Evolutionary conservation across 1,284 basidiomycete species (phyloP), one percentile per base, ranked within the genome.

Genomic region (Pseudozyma pruni): DNA sequence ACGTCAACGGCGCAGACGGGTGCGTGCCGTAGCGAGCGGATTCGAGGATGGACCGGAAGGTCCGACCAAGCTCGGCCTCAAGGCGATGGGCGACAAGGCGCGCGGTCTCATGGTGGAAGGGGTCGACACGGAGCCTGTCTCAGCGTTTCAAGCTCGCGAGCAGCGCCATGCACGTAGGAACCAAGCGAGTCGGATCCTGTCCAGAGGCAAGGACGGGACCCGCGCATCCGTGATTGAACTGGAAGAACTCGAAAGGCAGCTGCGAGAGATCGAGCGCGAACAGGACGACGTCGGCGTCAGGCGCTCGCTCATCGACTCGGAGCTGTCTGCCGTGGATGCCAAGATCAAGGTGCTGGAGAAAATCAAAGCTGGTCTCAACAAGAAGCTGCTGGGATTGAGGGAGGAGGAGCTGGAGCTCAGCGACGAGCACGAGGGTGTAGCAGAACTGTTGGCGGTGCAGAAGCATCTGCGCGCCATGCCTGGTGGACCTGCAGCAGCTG

Each of bases 361-460:
- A 23, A 91, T 97, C 64, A 87, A 93, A 61, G 85, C 88, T 8
- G 90, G 90, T 64, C 85, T 98, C 19, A 90, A 94, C 80, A 86
- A 89, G 43, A 90, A 93, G 79, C 86, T 98, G 22, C 84, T 98
- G 34, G 90, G 88, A 75, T 83, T 98, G 50, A 91, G 94, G 61
- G 96, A 98, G 80, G 94, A 98, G 73, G 94, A 97, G 75, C 85
- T 98, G 29, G 95, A 98, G 81, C 85, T 98, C 29, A 92, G 96
- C 77, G 95, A 97, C 73, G 95, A 64, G 47, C 59, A 34, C 32
- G 66, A 75, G 17, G 80, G 79, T 13, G 74, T 82, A 0, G 58
- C 51, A 11, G 78, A 80, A 53, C 56, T 80, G 32, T 39, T 82
- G 17, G 77, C 73, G 22, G 55, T 82, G 20, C 78, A 80, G 54